A percentile compares a stretch with the other conserved stretches of the same genome.
These are phyloP conservation scores for Monosporascus cannonballus DNA, from an alignment of 2,329 filamentous ascomycete species.

Conservation along the genomic window DNA sequence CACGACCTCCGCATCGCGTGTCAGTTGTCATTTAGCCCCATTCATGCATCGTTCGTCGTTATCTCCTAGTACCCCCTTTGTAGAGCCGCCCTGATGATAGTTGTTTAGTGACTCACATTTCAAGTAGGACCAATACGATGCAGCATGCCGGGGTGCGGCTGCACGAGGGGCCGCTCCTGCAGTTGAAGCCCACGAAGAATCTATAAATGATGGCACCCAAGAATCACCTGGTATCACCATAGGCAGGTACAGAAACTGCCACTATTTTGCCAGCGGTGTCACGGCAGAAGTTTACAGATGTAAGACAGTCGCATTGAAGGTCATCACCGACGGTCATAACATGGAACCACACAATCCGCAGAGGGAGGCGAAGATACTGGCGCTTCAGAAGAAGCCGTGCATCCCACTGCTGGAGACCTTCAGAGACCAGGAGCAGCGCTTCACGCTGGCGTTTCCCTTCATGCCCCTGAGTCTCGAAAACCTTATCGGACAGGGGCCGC, in stretches of 20 bases:
- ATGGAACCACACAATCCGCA: slow-evolving; percentile 76
- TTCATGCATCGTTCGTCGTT: neutral
- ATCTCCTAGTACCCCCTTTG: slow-evolving; percentile 1
- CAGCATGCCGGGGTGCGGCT: slow-evolving; percentile 29
- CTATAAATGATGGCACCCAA: slow-evolving; percentile 4
- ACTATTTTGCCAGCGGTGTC: slow-evolving; percentile 57
- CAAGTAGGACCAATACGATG: slow-evolving; percentile 52
- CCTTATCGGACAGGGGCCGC: slow-evolving; percentile 50
- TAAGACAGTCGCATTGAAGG: slow-evolving; percentile 64
- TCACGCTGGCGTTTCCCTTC: slow-evolving; percentile 82
- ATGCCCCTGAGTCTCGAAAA: slow-evolving; percentile 65
- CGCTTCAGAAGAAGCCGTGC: slow-evolving; percentile 45
- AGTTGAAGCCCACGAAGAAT: slow-evolving; percentile 10
- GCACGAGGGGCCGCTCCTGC: slow-evolving; percentile 23
- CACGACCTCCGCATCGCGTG: slow-evolving; percentile 49
- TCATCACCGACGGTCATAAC: slow-evolving; percentile 69
- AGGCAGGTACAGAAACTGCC: slow-evolving; percentile 47
- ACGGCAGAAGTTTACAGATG: slow-evolving; percentile 81
- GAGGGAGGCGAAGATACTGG: slow-evolving; percentile 73
- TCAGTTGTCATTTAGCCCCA: slow-evolving; percentile 29
- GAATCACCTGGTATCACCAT: slow-evolving; percentile 38
- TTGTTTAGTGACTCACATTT: slow-evolving; percentile 3
- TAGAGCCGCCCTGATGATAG: neutral
- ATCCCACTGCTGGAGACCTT: slow-evolving; percentile 71
- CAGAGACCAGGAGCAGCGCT: slow-evolving; percentile 60